These are phyloP conservation scores for Magnusiomyces suaveolens DNA, from an alignment of 1,139 yeast species.

Conservation along the genomic window DNA sequence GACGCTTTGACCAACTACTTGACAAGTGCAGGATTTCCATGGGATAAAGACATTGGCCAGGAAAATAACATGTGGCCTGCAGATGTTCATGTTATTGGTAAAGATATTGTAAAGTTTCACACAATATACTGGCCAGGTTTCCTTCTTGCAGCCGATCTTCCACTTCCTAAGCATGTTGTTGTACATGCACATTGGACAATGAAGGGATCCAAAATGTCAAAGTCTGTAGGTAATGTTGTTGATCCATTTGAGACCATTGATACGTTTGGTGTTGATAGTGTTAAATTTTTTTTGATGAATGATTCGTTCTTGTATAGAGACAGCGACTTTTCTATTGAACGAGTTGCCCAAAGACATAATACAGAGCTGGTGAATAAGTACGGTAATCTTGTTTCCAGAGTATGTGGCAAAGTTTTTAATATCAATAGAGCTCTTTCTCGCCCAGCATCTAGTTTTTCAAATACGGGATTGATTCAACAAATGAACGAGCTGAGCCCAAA, in stretches of 20 bases:
- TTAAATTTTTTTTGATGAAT: conserved; percentile 67
- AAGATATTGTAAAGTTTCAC: conserved; percentile 79
- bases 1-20: conserved; percentile 86
- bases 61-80: conserved; percentile 41
- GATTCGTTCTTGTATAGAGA: conserved; percentile 69
- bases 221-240: conserved; percentile 89
- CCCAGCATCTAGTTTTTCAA: background rate
- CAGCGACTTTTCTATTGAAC: conserved; percentile 61
- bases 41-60: conserved; percentile 18
- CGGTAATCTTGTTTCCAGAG: conserved; percentile 67
- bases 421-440: conserved; percentile 38
- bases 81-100: conserved; percentile 72
- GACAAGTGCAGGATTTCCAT: conserved; percentile 63
- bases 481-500: conserved; percentile 28
- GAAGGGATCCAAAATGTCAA: conserved; percentile 88
- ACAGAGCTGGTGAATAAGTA: conserved; percentile 62
- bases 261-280: conserved; percentile 53
- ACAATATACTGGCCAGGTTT: conserved; percentile 93
- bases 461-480: background rate
- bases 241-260: conserved; percentile 64
- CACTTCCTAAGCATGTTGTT: conserved; percentile 60
- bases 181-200: conserved; percentile 95
- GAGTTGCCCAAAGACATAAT: conserved; percentile 52
- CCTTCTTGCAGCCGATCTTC: conserved; percentile 68
- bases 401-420: conserved; percentile 61